Evolutionary conservation across 306 rosid genomes (phyloP).

Genomic region (Citrullus mucosospermus): DNA sequence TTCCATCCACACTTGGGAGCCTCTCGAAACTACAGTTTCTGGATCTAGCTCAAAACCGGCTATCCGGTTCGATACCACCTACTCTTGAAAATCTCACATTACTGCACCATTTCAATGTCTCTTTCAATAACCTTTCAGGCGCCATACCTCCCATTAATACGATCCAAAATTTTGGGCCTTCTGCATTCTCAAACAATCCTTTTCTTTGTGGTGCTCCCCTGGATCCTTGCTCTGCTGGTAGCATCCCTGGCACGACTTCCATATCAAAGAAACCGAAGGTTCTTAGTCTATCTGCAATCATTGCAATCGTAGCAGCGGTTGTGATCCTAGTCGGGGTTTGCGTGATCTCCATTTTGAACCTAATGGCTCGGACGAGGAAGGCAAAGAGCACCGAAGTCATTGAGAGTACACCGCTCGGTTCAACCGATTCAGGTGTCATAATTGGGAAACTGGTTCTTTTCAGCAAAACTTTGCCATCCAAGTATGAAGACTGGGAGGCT

Average conservation of each 20-base stretch:
- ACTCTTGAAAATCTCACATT: constrained; percentile 51
- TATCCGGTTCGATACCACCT: constrained; percentile 58
- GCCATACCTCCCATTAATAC: constrained; percentile 35
- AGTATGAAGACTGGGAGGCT: constrained; percentile 98
- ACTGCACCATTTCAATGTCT: constrained; percentile 55
- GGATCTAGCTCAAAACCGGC: constrained; percentile 65
- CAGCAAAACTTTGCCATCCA: constrained; percentile 89
- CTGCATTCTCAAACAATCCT: constrained; percentile 66
- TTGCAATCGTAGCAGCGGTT: constrained; percentile 93
- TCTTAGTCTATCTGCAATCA: constrained; percentile 63
- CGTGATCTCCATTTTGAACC: constrained; percentile 65
- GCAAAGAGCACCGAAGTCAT: constrained; percentile 44
- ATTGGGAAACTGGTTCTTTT: constrained; percentile 94
- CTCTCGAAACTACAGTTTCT: constrained; percentile 44
- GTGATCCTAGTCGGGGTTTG: constrained; percentile 79
- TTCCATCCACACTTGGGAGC: constrained; percentile 60
- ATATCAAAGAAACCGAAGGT: constrained; percentile 33
- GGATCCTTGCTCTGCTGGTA: constrained; percentile 47
- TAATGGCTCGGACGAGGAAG: constrained; percentile 40
- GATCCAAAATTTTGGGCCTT: constrained; percentile 47
- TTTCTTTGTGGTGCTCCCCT: constrained; percentile 84
- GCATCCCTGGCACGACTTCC: constrained; percentile 22
- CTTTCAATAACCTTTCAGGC: constrained; percentile 78
- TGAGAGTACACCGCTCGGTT: constrained; percentile 82
- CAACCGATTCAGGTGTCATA: constrained; percentile 65